Evolutionary conservation across 805 yeast genomes (phyloP).

Genomic region (Zygotorulaspora chibaensis): DNA sequence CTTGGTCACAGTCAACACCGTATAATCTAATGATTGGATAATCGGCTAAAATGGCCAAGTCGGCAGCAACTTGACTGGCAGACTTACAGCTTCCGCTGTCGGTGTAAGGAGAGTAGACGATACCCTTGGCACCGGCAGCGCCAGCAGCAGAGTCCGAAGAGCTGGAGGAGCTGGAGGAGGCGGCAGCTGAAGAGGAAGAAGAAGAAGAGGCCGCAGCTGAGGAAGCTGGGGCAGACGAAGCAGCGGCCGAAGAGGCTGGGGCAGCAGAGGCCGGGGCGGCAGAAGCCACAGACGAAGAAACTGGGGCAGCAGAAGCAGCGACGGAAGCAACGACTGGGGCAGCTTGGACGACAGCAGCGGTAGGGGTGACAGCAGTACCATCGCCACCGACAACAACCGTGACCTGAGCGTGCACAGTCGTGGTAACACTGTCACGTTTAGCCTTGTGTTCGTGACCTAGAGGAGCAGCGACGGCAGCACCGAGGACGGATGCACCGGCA

Average conservation of each 20-base stretch:
- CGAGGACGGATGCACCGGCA: conserved; percentile 45
- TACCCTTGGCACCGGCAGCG: conserved; percentile 57
- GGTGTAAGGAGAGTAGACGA: conserved; percentile 78
- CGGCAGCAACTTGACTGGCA: conserved; percentile 52
- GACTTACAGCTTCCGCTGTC: conserved; percentile 66
- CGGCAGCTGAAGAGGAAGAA: conserved; percentile 33
- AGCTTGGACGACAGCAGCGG: conserved; percentile 28
- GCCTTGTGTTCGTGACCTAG: conserved; percentile 47
- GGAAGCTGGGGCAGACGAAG: conserved; percentile 18
- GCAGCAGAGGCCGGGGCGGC: conserved; percentile 18
- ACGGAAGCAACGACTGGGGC: conserved; percentile 31
- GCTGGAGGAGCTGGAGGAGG: conserved; percentile 34
- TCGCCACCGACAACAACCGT: conserved; percentile 35
- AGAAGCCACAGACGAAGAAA: conserved; percentile 18
- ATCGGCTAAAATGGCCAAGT: conserved; percentile 48
- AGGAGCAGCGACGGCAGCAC: conserved; percentile 55
- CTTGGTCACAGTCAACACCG: conserved; percentile 86
- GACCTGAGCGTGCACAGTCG: conserved; percentile 44
- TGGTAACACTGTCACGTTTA: conserved; percentile 52
- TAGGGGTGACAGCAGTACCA: conserved; percentile 27
- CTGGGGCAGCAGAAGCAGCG: conserved; percentile 30
- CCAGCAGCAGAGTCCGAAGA: conserved; percentile 33
- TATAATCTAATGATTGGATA: conserved; percentile 67
- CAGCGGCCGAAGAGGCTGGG: conserved; percentile 11
- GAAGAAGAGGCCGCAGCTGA: conserved; percentile 31